Percentiles rank a stretch among this genome's conserved stretches.
phyloP scores from a whole-genome alignment of 2,329 filamentous ascomycete species.

The Ophiosphaerella korrae region DNA sequence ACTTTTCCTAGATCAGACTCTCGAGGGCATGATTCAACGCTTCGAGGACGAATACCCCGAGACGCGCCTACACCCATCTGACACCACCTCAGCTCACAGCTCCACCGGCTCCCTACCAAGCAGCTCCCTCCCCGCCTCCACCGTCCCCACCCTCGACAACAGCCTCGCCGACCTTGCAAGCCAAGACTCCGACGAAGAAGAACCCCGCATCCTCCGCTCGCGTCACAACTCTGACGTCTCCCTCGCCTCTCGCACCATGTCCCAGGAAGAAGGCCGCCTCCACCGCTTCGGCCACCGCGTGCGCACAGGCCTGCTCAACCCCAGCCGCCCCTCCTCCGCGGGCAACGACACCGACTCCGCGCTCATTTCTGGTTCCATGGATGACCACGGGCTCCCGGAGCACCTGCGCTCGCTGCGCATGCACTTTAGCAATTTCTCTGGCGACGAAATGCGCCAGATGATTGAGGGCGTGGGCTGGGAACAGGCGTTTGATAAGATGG shows the following conservation, averaged over 20 bases:
- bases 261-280: conserved; percentile 71
- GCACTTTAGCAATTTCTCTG: conserved; percentile 67
- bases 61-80: conserved; percentile 62
- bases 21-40: conserved; percentile 88
- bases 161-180: conserved; percentile 30
- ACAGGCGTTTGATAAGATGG: conserved; percentile 65
- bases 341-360: conserved; percentile 2
- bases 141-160: conserved; percentile 36
- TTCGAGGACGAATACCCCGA: conserved; percentile 98
- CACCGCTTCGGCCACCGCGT: conserved; percentile 71
- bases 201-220: conserved; percentile 54
- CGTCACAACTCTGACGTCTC: conserved; percentile 71
- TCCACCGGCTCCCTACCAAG: conserved; percentile 41
- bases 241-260: conserved; percentile 67
- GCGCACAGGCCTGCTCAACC: conserved; percentile 64
- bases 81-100: conserved; percentile 36
- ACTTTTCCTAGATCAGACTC: conserved; percentile 83
- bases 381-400: conserved; percentile 42
- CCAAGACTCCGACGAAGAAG: conserved; percentile 51
- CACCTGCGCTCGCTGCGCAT: conserved; percentile 63
- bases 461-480: conserved; percentile 65
- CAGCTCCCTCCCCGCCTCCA: conserved; percentile 35
- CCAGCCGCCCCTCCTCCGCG: conserved; percentile 31
- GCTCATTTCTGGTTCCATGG: conserved; percentile 38
- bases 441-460: conserved; percentile 61